Percentiles rank a stretch among this genome's conserved stretches.
Conservation (phyloP, 345 rosid genomes). For the Kernera saxatilis region DNA sequence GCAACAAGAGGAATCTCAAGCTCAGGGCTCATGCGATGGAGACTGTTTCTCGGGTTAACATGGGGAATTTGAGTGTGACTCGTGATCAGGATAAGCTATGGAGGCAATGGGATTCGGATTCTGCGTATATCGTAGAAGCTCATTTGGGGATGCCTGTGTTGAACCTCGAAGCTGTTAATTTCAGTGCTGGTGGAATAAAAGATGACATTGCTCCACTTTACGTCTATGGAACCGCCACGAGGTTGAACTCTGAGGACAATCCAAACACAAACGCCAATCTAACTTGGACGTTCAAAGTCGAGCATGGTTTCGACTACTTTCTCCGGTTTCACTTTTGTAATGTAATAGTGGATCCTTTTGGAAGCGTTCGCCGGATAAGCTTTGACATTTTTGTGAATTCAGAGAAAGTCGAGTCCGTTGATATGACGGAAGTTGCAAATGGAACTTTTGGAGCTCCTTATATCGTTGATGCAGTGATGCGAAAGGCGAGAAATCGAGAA, state of each 20-base stretch:
- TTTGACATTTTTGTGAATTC: slow-evolving; percentile 60
- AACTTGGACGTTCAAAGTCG: slow-evolving; percentile 66
- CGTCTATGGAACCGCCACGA: slow-evolving; percentile 78
- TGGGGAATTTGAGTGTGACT: slow-evolving; percentile 60
- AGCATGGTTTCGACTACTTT: slow-evolving; percentile 62
- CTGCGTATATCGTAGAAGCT: slow-evolving; percentile 32
- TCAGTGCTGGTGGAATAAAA: slow-evolving; percentile 31
- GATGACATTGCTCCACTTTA: slow-evolving; percentile 50
- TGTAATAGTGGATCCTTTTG: slow-evolving; percentile 27
- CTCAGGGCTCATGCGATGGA: slow-evolving; percentile 49
- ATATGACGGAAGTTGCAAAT: slow-evolving; percentile 40
- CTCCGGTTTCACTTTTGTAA: slow-evolving; percentile 81
- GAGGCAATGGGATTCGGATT: slow-evolving; percentile 76
- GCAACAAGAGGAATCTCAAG: slow-evolving; percentile 18
- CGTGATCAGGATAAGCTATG: slow-evolving; percentile 56
- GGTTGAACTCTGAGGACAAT: slow-evolving; percentile 25
- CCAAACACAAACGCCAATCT: slow-evolving; percentile 41
- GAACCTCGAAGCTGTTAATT: slow-evolving; percentile 45
- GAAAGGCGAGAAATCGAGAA: not conserved
- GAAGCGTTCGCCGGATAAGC: not conserved
- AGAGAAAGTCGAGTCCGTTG: slow-evolving; percentile 40
- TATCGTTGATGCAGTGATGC: slow-evolving; percentile 52
- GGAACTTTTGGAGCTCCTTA: slow-evolving; percentile 43
- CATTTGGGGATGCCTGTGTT: slow-evolving; percentile 25
- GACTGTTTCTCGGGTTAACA: slow-evolving; percentile 75